phyloP scores from a whole-genome alignment of 2,329 filamentous ascomycete genomes.

The Aspergillus pseudoterreus region DNA sequence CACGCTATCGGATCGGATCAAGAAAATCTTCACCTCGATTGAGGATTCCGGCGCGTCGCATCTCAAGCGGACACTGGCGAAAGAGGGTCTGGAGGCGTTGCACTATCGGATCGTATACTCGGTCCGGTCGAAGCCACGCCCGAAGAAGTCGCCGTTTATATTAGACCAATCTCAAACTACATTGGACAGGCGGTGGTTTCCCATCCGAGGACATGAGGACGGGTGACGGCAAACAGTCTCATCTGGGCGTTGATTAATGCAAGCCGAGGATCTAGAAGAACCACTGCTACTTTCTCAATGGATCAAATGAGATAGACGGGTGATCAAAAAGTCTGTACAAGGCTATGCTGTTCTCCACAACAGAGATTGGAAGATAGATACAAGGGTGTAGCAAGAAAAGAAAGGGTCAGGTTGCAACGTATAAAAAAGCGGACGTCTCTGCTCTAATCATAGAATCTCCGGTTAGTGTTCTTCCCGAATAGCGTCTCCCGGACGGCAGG shows the following conservation, averaged over 20 bases:
- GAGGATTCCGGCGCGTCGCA: constrained; percentile 70
- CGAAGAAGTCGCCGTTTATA: constrained; percentile 46
- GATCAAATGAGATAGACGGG: background rate
- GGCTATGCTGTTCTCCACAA: constrained; percentile 14
- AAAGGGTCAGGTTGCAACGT: constrained; percentile 4
- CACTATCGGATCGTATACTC: constrained; percentile 67
- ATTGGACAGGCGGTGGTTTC: background rate
- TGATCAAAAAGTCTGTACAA: constrained; percentile 9
- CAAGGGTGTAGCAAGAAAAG: constrained; percentile 10
- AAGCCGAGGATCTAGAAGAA: background rate
- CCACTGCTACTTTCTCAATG: background rate
- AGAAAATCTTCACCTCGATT: constrained; percentile 58
- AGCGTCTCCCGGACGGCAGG: constrained; percentile 80
- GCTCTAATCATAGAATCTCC: constrained; percentile 84
- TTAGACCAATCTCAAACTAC: constrained; percentile 8
- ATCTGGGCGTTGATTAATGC: background rate
- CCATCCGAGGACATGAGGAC: constrained; percentile 4
- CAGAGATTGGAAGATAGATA: constrained; percentile 14
- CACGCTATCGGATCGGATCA: constrained; percentile 57
- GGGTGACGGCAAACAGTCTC: background rate
- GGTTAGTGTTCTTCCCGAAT: constrained; percentile 92
- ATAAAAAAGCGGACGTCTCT: constrained; percentile 18
- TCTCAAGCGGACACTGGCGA: constrained; percentile 70
- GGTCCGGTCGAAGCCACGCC: constrained; percentile 62
- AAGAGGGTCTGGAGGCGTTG: constrained; percentile 71